A percentile compares a stretch with the other conserved stretches of the same genome.
Conservation (phyloP, 2,329 filamentous ascomycete species). For the Fusarium cicatricum region DNA sequence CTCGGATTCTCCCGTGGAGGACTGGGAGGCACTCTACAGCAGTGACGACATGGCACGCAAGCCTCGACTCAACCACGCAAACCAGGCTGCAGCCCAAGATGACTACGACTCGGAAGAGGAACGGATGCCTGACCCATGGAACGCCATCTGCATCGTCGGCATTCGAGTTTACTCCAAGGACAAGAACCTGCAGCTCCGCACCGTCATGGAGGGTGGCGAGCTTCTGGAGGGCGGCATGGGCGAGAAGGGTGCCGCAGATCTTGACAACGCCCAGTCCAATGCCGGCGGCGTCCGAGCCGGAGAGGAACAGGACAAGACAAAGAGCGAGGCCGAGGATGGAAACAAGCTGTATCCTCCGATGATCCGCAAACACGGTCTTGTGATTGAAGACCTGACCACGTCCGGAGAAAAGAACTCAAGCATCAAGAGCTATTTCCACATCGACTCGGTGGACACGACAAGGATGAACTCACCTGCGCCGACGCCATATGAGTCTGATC, state of each 20-base stretch:
- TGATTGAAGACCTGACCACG: constrained; percentile 31
- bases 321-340: constrained; percentile 12
- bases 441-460: constrained; percentile 42
- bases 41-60: constrained; percentile 65
- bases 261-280: constrained; percentile 66
- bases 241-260: constrained; percentile 62
- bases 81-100: constrained; percentile 45
- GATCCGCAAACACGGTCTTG: constrained; percentile 38
- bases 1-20: constrained; percentile 66
- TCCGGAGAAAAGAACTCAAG: constrained; percentile 32
- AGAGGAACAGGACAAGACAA: constrained; percentile 20
- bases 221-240: constrained; percentile 65
- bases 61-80: constrained; percentile 52
- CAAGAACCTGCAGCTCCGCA: constrained; percentile 59
- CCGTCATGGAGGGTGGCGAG: constrained; percentile 64
- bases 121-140: constrained; percentile 66
- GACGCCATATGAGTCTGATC: constrained; percentile 44
- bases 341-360: constrained; percentile 33
- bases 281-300: constrained; percentile 56
- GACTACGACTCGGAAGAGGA: constrained; percentile 65
- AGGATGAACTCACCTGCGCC: constrained; percentile 44
- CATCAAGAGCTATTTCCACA: constrained; percentile 42
- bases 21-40: constrained; percentile 67
- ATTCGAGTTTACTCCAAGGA: constrained; percentile 69
- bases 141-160: constrained; percentile 68